Percentiles rank a stretch among this genome's conserved stretches.
Evolutionary conservation across 345 rosid genomes (phyloP).

Genomic region (Arabis hirsuta): DNA sequence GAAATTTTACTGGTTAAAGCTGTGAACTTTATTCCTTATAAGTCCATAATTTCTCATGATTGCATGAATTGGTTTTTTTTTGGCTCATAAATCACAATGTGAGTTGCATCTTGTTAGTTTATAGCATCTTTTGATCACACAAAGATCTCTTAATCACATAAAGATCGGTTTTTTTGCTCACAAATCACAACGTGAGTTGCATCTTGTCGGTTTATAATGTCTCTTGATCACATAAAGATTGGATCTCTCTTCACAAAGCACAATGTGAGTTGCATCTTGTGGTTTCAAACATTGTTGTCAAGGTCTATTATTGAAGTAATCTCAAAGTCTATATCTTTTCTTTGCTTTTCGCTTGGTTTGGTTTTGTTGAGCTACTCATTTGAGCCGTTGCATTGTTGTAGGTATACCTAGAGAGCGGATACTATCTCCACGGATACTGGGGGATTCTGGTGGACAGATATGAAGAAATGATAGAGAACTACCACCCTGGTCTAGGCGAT

Average conservation of each 20-base stretch:
- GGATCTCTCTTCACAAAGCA: background rate
- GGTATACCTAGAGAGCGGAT: conserved; percentile 67
- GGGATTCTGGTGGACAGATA: conserved; percentile 67
- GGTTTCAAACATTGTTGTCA: background rate
- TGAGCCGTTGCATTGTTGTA: conserved; percentile 21
- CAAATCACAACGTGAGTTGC: conserved; percentile 8
- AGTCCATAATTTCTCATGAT: background rate
- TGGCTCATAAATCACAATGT: background rate
- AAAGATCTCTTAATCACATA: background rate
- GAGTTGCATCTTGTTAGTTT: conserved; percentile 9
- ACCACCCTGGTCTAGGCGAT: conserved; percentile 68
- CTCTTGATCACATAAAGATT: conserved; percentile 7
- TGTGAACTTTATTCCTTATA: background rate
- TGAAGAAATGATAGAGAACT: conserved; percentile 75
- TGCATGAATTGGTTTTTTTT: background rate
- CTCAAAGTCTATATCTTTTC: background rate
- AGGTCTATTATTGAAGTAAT: background rate
- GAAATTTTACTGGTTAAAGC: background rate
- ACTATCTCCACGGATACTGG: conserved; percentile 80
- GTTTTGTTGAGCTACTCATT: conserved; percentile 18
- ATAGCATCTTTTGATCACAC: background rate
- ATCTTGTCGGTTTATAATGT: conserved; percentile 2
- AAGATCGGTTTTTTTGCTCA: background rate
- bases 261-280: conserved; percentile 24
- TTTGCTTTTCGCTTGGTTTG: background rate